phyloP scores from a whole-genome alignment of 441 rosid species.

The Cnidoscolus chayamansa region DNA sequence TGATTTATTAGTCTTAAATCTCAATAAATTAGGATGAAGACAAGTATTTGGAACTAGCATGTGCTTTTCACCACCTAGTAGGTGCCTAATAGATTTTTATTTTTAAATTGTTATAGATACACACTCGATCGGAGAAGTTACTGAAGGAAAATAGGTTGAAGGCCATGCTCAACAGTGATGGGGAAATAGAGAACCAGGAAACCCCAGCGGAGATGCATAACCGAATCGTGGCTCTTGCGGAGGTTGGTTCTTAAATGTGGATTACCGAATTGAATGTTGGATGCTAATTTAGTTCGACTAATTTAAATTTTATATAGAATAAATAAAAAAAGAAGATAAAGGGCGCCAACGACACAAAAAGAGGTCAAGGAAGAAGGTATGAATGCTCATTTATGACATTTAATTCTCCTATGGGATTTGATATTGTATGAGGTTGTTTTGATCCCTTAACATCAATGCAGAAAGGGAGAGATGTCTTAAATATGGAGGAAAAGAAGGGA shows the following conservation, averaged over 20 bases:
- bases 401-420: not conserved
- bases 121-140: slow-evolving; percentile 61
- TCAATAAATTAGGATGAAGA: not conserved
- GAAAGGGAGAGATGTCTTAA: slow-evolving; percentile 24
- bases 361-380: slow-evolving; percentile 43
- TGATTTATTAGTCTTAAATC: no score
- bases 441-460: slow-evolving; percentile 24
- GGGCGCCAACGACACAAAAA: slow-evolving; percentile 37
- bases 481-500: slow-evolving; percentile 25
- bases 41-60: not conserved
- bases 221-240: slow-evolving; percentile 41
- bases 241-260: slow-evolving; percentile 33
- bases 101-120: slow-evolving; percentile 40
- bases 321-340: slow-evolving; percentile 32
- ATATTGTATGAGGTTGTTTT: not conserved
- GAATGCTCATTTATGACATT: not conserved
- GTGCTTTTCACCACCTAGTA: not conserved
- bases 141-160: slow-evolving; percentile 59
- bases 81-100: not conserved
- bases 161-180: slow-evolving; percentile 53
- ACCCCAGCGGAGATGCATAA: slow-evolving; percentile 55
- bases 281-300: not conserved
- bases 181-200: slow-evolving; percentile 66
- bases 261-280: not conserved
- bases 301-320: slow-evolving; percentile 22